phyloP scores from a whole-genome alignment of 2,329 filamentous ascomycete species.

The Pyrenophora graminea region DNA sequence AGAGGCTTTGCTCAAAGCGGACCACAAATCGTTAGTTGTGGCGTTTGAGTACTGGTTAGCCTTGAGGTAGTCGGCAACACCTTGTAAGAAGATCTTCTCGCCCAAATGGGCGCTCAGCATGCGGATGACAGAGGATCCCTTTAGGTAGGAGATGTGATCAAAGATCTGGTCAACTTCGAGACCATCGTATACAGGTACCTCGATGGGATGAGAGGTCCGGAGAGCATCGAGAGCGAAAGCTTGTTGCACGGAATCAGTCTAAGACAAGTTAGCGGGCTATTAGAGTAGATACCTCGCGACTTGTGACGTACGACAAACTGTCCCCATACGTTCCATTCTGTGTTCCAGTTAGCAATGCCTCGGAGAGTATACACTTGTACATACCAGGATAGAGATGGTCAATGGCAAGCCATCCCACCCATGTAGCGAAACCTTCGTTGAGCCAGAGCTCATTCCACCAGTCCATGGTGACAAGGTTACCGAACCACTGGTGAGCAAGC shows the following conservation, averaged over 20 bases:
- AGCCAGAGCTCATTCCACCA: conserved; percentile 93
- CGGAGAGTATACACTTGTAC: conserved; percentile 9
- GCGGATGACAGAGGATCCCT: conserved; percentile 93
- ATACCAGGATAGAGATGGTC: conserved; percentile 82
- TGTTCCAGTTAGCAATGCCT: conserved; percentile 10
- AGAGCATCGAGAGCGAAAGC: conserved; percentile 89
- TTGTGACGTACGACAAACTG: conserved; percentile 79
- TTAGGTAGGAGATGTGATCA: conserved; percentile 93
- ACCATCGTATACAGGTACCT: conserved; percentile 90
- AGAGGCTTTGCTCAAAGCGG: conserved; percentile 82
- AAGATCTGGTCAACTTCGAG: conserved; percentile 98
- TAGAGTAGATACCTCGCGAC: conserved; percentile 56
- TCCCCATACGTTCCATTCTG: conserved; percentile 95
- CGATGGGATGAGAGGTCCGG: conserved; percentile 91
- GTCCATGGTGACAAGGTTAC: conserved; percentile 94
- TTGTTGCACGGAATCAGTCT: conserved; percentile 89
- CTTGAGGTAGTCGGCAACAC: conserved; percentile 87
- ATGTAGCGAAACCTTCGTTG: conserved; percentile 96
- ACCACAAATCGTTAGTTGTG: conserved; percentile 89
- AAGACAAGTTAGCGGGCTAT: conserved; percentile 44
- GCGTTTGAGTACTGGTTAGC: conserved; percentile 87
- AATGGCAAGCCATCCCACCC: conserved; percentile 93
- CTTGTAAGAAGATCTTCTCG: conserved; percentile 83
- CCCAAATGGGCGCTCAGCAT: conserved; percentile 94
- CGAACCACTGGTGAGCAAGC: conserved; percentile 95